A percentile compares a stretch with the other conserved stretches of the same genome.
Conservation (phyloP, 352 stramenopile genomes). For the Phytophthora hybrid region DNA sequence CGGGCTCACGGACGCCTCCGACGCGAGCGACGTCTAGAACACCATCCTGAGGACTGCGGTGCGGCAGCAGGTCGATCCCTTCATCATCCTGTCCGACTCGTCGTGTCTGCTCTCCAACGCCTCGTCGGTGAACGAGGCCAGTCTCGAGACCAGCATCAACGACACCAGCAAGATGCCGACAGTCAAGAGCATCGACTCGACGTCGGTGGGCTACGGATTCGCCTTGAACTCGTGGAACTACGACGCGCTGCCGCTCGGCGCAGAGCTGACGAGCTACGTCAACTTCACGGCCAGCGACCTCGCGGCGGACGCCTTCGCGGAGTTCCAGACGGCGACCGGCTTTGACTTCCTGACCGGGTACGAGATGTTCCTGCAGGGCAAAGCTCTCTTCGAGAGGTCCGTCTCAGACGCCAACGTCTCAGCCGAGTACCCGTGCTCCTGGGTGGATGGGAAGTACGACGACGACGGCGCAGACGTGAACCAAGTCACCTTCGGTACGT, state of each 20-base stretch:
- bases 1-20: not conserved
- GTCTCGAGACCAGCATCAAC: slow-evolving; percentile 20
- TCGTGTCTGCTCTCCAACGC: slow-evolving; percentile 31
- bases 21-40: slow-evolving; percentile 40
- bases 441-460: slow-evolving; percentile 33
- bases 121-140: not conserved
- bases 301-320: slow-evolving; percentile 7
- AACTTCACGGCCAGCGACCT: slow-evolving; percentile 26
- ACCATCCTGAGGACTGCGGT: slow-evolving; percentile 49
- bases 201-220: slow-evolving; percentile 51
- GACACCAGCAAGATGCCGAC: slow-evolving; percentile 41
- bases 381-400: slow-evolving; percentile 47
- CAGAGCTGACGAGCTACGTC: slow-evolving; percentile 19
- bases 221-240: slow-evolving; percentile 51
- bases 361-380: slow-evolving; percentile 55
- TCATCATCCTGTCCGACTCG: slow-evolving; percentile 42
- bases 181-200: slow-evolving; percentile 43
- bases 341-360: slow-evolving; percentile 42
- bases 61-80: slow-evolving; percentile 32
- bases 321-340: slow-evolving; percentile 28
- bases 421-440: slow-evolving; percentile 41
- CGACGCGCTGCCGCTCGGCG: slow-evolving; percentile 41
- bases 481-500: slow-evolving; percentile 23
- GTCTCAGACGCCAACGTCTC: slow-evolving; percentile 48
- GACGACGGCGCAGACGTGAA: slow-evolving; percentile 18